phyloP scores from a whole-genome alignment of 108 stramenopile species.

The Skeletonema potamos region DNA sequence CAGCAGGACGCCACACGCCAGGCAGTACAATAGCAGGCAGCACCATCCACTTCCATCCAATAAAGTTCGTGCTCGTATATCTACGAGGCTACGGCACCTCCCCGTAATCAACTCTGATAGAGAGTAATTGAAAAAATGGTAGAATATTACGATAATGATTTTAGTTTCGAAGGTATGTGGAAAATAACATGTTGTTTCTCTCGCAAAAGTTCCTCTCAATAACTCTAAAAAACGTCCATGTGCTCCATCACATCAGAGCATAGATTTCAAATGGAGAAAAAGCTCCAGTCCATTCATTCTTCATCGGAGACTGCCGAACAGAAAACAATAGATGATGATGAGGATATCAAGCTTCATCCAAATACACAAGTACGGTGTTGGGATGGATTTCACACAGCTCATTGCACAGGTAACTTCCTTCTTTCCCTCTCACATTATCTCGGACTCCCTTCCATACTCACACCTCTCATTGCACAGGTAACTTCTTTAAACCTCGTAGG shows the following conservation, averaged over 20 bases:
- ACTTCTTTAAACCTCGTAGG: constrained; percentile 32
- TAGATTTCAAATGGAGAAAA: neutral
- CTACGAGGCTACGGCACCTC: too few species aligned
- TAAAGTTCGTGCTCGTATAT: too few species aligned
- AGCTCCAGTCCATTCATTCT: constrained; percentile 1
- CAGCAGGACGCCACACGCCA: too few species aligned
- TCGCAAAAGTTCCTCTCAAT: too few species aligned
- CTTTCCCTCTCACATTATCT: too few species aligned
- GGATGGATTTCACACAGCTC: constrained; percentile 35
- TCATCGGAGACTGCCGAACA: neutral
- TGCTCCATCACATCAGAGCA: neutral
- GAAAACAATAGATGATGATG: neutral
- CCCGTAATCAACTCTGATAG: too few species aligned
- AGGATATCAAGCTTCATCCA: constrained; percentile 1
- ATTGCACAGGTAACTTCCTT: constrained; percentile 31
- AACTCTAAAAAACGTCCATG: too few species aligned
- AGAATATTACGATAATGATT: constrained; percentile 8
- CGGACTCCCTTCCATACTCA: too few species aligned
- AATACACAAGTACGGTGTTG: constrained; percentile 17
- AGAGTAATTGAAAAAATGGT: neutral
- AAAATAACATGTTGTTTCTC: neutral
- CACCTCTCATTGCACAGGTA: constrained; percentile 21
- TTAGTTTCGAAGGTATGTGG: constrained; percentile 4
- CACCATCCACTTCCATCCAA: too few species aligned
- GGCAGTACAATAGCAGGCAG: too few species aligned